Percentiles rank a stretch among this genome's conserved stretches.
These are phyloP conservation scores for Termitomyces sp. DNA, from an alignment of 768 basidiomycete species.

Conservation along the genomic window DNA sequence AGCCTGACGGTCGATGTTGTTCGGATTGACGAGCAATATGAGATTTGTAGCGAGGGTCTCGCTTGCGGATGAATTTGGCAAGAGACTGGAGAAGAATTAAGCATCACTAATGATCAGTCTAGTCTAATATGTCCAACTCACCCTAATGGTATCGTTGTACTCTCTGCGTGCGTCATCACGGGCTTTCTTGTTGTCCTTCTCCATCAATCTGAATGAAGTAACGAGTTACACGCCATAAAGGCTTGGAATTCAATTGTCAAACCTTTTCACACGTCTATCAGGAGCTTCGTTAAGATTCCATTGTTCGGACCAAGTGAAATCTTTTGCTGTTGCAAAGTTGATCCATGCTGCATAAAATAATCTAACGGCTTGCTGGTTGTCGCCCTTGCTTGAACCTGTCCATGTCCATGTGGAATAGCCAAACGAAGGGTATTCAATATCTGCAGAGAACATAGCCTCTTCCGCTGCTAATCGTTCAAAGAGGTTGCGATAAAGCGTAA, in stretches of 20 bases:
- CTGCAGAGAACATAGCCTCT: conserved; percentile 48
- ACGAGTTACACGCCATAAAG: not conserved
- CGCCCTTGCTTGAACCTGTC: conserved; percentile 42
- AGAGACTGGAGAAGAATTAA: conserved; percentile 46
- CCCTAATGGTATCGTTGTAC: conserved; percentile 89
- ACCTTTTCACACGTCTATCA: conserved; percentile 82
- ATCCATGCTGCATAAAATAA: conserved; percentile 85
- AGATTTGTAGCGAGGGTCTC: conserved; percentile 83
- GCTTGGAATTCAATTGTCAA: conserved; percentile 7
- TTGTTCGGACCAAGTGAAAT: conserved; percentile 83
- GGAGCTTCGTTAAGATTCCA: conserved; percentile 86
- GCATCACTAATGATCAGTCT: not conserved
- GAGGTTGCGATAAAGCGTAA: conserved; percentile 81
- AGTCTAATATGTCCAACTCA: conserved; percentile 33
- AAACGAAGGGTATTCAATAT: conserved; percentile 72
- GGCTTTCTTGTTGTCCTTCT: conserved; percentile 92
- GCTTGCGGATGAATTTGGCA: conserved; percentile 73
- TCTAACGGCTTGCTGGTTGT: conserved; percentile 49
- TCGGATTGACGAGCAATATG: conserved; percentile 46
- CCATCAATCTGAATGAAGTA: conserved; percentile 64
- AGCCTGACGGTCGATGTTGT: conserved; percentile 25
- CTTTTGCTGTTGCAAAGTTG: conserved; percentile 83
- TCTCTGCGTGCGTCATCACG: conserved; percentile 85
- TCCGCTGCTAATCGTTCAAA: conserved; percentile 82
- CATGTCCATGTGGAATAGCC: conserved; percentile 78